Conservation (phyloP, 805 yeast species). For the Suhomyces canberraensis region DNA sequence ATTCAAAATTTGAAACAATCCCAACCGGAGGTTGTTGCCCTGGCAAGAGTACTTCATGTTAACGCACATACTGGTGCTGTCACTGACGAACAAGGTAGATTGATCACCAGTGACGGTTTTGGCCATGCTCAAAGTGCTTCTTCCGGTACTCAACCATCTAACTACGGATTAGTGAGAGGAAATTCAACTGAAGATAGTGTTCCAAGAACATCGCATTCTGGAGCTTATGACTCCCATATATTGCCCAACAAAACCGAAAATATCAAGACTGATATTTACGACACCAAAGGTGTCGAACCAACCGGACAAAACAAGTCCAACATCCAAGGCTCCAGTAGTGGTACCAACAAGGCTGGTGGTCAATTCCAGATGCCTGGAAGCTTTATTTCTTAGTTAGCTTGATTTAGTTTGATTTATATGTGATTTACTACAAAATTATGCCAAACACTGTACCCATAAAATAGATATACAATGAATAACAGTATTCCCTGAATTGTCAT, state of each 20-base stretch:
- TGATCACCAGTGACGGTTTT: not conserved
- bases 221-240: not conserved
- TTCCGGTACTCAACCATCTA: not conserved
- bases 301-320: not conserved
- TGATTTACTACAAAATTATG: no score
- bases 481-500: no score
- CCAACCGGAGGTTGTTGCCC: constrained; percentile 18
- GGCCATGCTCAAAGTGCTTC: not conserved
- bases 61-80: constrained; percentile 30
- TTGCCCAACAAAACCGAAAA: not conserved
- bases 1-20: constrained; percentile 19
- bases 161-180: constrained; percentile 1
- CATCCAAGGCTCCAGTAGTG: not conserved
- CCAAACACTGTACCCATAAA: no score
- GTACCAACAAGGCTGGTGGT: no score
- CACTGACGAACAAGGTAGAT: constrained; percentile 3
- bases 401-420: not conserved
- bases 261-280: not conserved
- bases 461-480: no score
- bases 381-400: constrained; percentile 1
- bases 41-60: constrained; percentile 23
- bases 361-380: constrained; percentile 3
- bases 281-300: not conserved
- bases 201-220: constrained; percentile 1
- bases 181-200: not conserved